A percentile compares a stretch with the other conserved stretches of the same genome.
Evolutionary conservation across 106 monocot genomes (phyloP).

Genomic region (Allium cepa): DNA sequence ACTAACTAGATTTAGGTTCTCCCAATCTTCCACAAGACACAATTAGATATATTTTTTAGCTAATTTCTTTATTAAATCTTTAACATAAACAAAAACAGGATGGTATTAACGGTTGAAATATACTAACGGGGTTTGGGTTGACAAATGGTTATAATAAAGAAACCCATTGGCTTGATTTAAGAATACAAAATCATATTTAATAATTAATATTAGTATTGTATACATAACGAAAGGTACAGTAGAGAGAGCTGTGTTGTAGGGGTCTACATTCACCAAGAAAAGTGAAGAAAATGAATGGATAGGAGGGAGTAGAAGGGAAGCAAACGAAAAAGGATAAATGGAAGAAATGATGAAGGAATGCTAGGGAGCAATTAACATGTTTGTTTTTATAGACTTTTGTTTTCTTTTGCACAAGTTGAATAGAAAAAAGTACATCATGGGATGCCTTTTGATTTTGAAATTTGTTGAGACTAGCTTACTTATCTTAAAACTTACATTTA

Average conservation of each 20-base stretch:
- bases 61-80: too few species aligned
- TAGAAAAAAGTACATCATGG: background rate
- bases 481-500: background rate
- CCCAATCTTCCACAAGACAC: too few species aligned
- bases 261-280: background rate
- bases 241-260: background rate
- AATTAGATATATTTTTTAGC: too few species aligned
- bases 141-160: background rate
- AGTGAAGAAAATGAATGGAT: background rate
- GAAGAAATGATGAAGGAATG: conserved; percentile 9
- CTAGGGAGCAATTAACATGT: conserved; percentile 7
- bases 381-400: conserved; percentile 12
- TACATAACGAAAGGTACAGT: background rate
- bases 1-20: too few species aligned
- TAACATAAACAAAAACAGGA: too few species aligned
- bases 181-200: background rate
- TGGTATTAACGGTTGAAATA: too few species aligned
- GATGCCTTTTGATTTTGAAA: background rate
- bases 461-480: background rate
- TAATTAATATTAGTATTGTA: background rate
- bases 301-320: conserved; percentile 26
- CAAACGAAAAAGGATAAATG: conserved; percentile 4
- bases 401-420: conserved; percentile 2
- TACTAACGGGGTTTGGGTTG: background rate
- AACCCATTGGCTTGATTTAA: background rate